Evolutionary conservation across 495 filamentous ascomycete species (phyloP).

Genomic region (Penicillium desertorum): DNA sequence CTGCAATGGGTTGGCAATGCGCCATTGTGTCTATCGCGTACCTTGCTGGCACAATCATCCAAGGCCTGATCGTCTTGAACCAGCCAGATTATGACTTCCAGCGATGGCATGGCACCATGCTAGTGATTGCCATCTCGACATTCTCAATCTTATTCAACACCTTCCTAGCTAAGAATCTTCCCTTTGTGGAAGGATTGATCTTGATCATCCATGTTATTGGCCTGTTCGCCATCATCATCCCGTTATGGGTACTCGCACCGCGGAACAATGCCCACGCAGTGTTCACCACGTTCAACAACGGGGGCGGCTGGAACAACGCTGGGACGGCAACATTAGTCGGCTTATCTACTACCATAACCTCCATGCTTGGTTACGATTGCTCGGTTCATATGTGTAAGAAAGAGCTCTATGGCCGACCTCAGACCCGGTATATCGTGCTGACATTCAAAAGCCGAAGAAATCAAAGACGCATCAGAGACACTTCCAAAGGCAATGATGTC

Average conservation of each 20-base stretch:
- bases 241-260: conserved; percentile 54
- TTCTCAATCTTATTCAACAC: conserved; percentile 58
- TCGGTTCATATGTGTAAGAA: conserved; percentile 55
- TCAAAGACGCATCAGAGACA: conserved; percentile 53
- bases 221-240: conserved; percentile 61
- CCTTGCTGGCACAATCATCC: conserved; percentile 57
- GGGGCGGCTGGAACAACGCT: conserved; percentile 54
- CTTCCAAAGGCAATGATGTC: conserved; percentile 57
- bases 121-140: conserved; percentile 52
- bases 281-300: conserved; percentile 54
- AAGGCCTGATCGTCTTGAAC: conserved; percentile 57
- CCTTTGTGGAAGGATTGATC: conserved; percentile 57
- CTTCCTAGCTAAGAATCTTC: conserved; percentile 50
- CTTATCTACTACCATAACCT: conserved; percentile 50
- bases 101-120: conserved; percentile 61
- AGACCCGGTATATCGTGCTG: conserved; percentile 7
- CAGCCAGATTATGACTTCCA: conserved; percentile 46
- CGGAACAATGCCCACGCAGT: conserved; percentile 46
- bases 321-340: conserved; percentile 57
- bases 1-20: conserved; percentile 60
- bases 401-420: neutral
- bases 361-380: conserved; percentile 57
- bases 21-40: conserved; percentile 54
- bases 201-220: conserved; percentile 61
- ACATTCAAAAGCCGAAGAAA: conserved; percentile 50